Percentiles rank a stretch among this genome's conserved stretches.
These are phyloP conservation scores for Hysterium pulicare DNA, from an alignment of 2,329 filamentous ascomycete species.

Conservation along the genomic window DNA sequence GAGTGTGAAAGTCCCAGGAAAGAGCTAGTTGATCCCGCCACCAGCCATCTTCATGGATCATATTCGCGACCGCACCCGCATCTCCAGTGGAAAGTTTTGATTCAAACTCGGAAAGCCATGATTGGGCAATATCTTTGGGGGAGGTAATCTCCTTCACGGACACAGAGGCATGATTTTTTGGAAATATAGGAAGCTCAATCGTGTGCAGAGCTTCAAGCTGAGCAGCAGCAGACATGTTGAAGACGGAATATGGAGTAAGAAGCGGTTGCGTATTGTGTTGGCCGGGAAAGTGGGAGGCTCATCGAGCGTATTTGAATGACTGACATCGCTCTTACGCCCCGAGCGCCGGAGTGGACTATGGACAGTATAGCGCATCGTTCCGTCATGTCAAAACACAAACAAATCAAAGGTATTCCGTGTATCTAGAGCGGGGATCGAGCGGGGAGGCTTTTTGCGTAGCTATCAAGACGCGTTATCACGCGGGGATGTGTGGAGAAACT, in stretches of 20 bases:
- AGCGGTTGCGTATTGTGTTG: not conserved
- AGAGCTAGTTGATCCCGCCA: constrained; percentile 60
- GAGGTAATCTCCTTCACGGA: not conserved
- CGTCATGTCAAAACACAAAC: not conserved
- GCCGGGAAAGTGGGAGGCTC: not conserved
- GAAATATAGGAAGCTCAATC: not conserved
- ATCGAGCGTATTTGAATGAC: not conserved
- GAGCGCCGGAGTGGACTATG: not conserved
- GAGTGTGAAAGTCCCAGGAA: constrained; percentile 55
- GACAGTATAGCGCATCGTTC: not conserved
- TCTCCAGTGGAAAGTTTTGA: constrained; percentile 18
- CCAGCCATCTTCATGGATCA: constrained; percentile 49
- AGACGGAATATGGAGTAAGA: not conserved
- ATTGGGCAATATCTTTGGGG: constrained; percentile 20
- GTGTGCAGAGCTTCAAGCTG: not conserved
- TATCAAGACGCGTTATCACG: not conserved
- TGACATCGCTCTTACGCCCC: not conserved
- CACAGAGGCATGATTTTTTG: not conserved
- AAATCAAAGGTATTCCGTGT: not conserved
- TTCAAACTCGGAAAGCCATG: constrained; percentile 27
- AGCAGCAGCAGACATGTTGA: not conserved
- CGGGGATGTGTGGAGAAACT: not conserved
- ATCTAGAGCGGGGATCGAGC: not conserved
- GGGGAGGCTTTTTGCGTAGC: not conserved
- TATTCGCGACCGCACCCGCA: constrained; percentile 8